Conservation (phyloP, 805 yeast genomes). For the Yueomyces sp. region DNA sequence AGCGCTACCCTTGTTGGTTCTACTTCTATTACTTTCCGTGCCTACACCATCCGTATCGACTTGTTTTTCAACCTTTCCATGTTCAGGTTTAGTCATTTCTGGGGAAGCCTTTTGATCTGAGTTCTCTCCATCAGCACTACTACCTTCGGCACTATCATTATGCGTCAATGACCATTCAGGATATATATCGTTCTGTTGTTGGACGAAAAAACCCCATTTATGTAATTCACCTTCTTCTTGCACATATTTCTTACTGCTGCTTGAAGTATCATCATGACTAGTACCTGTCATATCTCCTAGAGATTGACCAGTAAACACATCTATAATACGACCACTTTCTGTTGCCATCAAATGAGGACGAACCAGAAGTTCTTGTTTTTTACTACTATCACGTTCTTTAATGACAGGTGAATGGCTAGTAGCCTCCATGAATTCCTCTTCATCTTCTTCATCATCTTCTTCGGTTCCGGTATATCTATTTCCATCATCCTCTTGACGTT, state of each 20-base stretch:
- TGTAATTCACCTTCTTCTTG: conserved; percentile 89
- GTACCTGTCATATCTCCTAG: conserved; percentile 25
- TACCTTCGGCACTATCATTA: not conserved
- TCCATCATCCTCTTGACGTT: not conserved
- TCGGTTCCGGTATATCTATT: not conserved
- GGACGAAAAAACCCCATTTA: conserved; percentile 71
- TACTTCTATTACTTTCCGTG: not conserved
- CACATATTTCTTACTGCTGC: conserved; percentile 69
- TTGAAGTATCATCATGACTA: conserved; percentile 35
- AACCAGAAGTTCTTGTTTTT: not conserved
- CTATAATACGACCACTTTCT: conserved; percentile 48
- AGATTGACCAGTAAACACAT: conserved; percentile 59
- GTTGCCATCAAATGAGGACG: conserved; percentile 61
- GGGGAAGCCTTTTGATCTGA: not conserved
- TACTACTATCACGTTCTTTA: not conserved
- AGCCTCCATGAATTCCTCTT: not conserved
- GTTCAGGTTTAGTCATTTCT: not conserved
- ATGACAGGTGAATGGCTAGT: not conserved
- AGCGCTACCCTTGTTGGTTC: not conserved
- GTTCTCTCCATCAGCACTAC: not conserved
- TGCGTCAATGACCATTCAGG: conserved; percentile 9
- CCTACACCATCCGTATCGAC: not conserved
- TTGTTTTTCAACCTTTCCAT: no score
- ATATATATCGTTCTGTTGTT: conserved; percentile 36
- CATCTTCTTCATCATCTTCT: not conserved